Evolutionary conservation across 2,329 filamentous ascomycete species (phyloP).

Genomic region (Elsinoe arachidis): DNA sequence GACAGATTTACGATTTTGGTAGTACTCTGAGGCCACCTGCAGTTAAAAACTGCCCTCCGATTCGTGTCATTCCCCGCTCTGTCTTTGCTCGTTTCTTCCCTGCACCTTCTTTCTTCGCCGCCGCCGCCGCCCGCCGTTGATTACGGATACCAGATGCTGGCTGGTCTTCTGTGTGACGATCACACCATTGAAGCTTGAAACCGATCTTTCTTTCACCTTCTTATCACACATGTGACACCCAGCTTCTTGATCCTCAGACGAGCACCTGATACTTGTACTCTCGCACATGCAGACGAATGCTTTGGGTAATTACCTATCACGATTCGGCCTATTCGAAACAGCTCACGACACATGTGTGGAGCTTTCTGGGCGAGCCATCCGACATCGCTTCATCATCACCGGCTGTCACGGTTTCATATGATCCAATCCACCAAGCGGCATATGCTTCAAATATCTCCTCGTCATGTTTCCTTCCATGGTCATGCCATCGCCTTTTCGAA

Average conservation of each 20-base stretch:
- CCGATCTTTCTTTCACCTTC: neutral
- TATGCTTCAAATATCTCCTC: no score
- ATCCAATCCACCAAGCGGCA: no score
- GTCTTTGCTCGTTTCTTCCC: constrained; percentile 10
- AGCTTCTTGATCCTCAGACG: neutral
- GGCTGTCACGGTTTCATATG: neutral
- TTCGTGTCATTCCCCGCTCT: constrained; percentile 1
- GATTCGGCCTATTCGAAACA: neutral
- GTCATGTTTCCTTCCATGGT: no score
- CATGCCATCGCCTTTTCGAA: constrained; percentile 22
- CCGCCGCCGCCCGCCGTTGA: neutral
- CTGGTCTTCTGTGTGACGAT: neutral
- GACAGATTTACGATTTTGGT: constrained; percentile 4
- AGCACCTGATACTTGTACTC: neutral
- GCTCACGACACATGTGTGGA: neutral
- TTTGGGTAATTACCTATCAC: neutral
- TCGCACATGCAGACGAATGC: neutral
- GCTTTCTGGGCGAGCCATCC: neutral
- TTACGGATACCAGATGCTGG: neutral
- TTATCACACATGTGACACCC: neutral
- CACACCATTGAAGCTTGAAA: neutral
- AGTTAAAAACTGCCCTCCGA: neutral
- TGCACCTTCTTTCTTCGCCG: neutral
- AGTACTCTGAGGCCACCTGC: neutral
- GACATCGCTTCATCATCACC: neutral